These are phyloP conservation scores for Macrophomina phaseolina DNA, from an alignment of 2,329 filamentous ascomycete genomes.

Conservation along the genomic window DNA sequence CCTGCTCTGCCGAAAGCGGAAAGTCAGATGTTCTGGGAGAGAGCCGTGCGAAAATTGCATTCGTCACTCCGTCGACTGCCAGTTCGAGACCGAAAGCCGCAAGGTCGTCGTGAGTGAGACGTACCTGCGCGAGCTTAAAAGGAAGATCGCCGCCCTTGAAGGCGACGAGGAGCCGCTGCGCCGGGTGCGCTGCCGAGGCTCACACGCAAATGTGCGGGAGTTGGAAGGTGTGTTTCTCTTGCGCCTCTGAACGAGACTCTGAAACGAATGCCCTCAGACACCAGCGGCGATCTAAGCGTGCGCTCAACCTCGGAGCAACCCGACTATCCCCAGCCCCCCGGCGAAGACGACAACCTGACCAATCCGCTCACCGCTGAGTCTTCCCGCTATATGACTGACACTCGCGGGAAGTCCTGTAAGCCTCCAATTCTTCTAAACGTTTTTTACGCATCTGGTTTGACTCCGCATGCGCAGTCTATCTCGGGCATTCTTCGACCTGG, in stretches of 20 bases:
- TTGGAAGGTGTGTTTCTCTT: not conserved
- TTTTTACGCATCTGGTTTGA: not conserved
- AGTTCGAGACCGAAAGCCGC: not conserved
- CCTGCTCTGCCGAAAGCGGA: not conserved
- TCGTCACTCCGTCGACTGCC: not conserved
- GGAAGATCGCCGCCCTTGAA: not conserved
- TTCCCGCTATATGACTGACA: not conserved
- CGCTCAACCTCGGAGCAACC: not conserved
- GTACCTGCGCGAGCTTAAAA: not conserved
- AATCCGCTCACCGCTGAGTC: not conserved
- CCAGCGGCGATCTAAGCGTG: not conserved
- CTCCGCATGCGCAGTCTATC: not conserved
- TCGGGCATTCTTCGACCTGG: slow-evolving; percentile 1
- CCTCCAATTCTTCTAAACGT: not conserved
- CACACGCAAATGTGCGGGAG: not conserved
- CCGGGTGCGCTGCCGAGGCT: not conserved
- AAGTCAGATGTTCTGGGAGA: not conserved
- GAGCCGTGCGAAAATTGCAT: not conserved
- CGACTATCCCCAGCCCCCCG: not conserved
- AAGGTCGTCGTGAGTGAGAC: not conserved
- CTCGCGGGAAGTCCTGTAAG: not conserved
- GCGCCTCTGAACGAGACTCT: too few relatives aligned
- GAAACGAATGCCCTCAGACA: too few relatives aligned
- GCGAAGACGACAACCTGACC: not conserved
- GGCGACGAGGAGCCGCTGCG: not conserved